These are phyloP conservation scores for Mastigamoeba balamuthi DNA, from an alignment of 78 protist genomes.

Conservation along the genomic window DNA sequence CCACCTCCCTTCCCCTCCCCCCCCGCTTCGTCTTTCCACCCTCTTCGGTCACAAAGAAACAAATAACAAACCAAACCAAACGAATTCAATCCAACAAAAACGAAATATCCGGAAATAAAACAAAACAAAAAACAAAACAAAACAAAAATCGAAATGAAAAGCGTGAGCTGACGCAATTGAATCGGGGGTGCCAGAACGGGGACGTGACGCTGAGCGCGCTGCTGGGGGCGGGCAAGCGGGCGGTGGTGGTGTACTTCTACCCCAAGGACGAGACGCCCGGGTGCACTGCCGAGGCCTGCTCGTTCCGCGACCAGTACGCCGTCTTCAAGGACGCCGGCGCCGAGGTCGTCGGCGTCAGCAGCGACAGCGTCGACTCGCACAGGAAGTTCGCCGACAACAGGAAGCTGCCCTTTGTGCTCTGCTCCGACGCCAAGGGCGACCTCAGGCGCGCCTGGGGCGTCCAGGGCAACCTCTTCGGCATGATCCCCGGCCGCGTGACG, in stretches of 20 bases:
- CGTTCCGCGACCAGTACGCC: slow-evolving; percentile 28
- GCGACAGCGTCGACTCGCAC: slow-evolving; percentile 19
- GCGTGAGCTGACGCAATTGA: too few relatives aligned
- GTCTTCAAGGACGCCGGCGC: slow-evolving; percentile 14
- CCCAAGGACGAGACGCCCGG: slow-evolving; percentile 33
- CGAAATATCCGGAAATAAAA: too few relatives aligned
- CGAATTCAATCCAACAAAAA: too few relatives aligned
- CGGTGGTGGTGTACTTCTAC: slow-evolving; percentile 27
- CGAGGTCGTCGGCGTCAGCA: slow-evolving; percentile 23
- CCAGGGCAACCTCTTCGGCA: not conserved
- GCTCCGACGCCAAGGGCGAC: slow-evolving; percentile 2
- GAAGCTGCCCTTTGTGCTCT: slow-evolving; percentile 32
- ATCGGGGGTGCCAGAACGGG: too few relatives aligned
- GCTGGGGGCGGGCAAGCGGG: too few relatives aligned
- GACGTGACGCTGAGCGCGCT: too few relatives aligned
- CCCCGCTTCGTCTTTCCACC: too few relatives aligned
- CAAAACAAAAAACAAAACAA: too few relatives aligned
- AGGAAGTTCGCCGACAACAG: slow-evolving; percentile 15
- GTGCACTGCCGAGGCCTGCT: slow-evolving; percentile 34
- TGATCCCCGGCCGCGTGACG: slow-evolving; percentile 32
- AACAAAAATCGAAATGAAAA: too few relatives aligned
- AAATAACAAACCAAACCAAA: too few relatives aligned
- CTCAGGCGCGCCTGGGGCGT: slow-evolving; percentile 15
- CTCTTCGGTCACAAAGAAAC: too few relatives aligned
- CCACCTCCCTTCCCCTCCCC: too few relatives aligned